Base-by-base conservation (phyloP, 805 yeast species). In the Lachancea meyersii region DNA sequence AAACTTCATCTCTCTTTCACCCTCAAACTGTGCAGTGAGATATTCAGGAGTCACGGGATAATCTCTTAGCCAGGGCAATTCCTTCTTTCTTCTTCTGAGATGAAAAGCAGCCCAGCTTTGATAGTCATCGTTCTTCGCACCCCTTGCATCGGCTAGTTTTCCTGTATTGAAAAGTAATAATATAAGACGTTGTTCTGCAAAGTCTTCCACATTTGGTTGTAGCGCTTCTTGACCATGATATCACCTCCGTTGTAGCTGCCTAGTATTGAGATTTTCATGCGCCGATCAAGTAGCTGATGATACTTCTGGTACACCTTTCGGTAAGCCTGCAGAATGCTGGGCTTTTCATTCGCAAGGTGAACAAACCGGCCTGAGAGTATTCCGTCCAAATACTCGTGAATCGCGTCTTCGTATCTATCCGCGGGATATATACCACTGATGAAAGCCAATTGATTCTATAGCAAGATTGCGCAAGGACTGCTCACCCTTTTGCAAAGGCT, bases 121-220 rank as follows among this genome's bases (percentile, higher is more conserved):
- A n/a, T n/a, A n/a, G n/a, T n/a, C n/a, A n/a, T n/a, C n/a, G n/a
- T n/a, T n/a, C n/a, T n/a, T n/a, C n/a, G n/a, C n/a, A n/a, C n/a
- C n/a, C n/a, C n/a, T n/a, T n/a, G n/a, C n/a, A n/a, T n/a, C n/a
- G n/a, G n/a, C n/a, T n/a, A n/a, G n/a, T n/a, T n/a, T n/a, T n/a
- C n/a, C n/a, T n/a, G n/a, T n/a, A n/a, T n/a, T n/a, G n/a, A n/a
- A n/a, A n/a, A n/a, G n/a, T n/a, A n/a, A n/a, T n/a, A n/a, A n/a
- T n/a, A n/a, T n/a, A n/a, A n/a, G n/a, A n/a, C n/a, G n/a, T n/a
- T 32, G 13, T 32, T 18, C 19, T 34, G 18, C 20, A 34, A 26
- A 24, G 10, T 34, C 38, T 20, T 14, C 38, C 38, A 34, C 27
- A 34, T 8, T 21, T 11, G 8, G 27, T 34, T 34, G 27, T 34